Base-by-base conservation (phyloP, 139 green algal genomes). In the Desmodesmus armatus region DNA sequence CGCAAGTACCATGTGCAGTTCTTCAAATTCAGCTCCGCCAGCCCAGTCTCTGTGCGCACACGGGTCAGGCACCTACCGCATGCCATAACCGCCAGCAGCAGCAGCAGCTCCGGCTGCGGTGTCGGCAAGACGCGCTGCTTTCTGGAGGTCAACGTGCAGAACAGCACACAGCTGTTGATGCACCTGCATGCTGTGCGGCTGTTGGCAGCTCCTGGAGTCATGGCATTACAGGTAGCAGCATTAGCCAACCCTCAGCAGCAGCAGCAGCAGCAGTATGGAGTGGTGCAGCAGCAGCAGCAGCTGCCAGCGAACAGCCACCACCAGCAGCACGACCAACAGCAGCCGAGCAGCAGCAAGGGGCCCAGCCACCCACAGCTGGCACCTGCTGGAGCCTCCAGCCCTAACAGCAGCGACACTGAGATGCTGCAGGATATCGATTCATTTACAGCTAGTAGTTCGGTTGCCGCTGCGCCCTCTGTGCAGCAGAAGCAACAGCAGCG, bases 1-100 rank as follows among this genome's bases (percentile, higher is more conserved):
- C 62, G 78, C 43, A 84, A 84, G 43, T 84, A 84, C 66, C 78
- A 84, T 27, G 78, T 84, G 62, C 78, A 84, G 78, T 84, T 84
- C 27, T 84, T 84, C 62, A 84, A 84, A 43, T 40, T 84, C 11
- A 23, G 5, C 0, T 65, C 78, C 47, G 37, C 37, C 43, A 74
- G 66, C 66, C n/a, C n/a, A 0, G 3, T 84, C 29, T 62, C 78
- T 47, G 78, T 84, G 41, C 66, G 67, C 25, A 84, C 78, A 67
- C 41, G 63, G 9, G 55, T 84, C 41, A 62, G 78, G 41, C 65
- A 63, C 78, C 62, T 84, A 19, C 78, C 78, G 37, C 78, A 75
- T 21, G 40, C 25, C 55, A 72, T 21, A 7, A 31, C 9, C 3
- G 47, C 21, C 15, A 75, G 15, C 2, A 75, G 15, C 70, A 78